These are phyloP conservation scores for Trypanosoma vivax DNA, from an alignment of 208 protist species.

Conservation along the genomic window DNA sequence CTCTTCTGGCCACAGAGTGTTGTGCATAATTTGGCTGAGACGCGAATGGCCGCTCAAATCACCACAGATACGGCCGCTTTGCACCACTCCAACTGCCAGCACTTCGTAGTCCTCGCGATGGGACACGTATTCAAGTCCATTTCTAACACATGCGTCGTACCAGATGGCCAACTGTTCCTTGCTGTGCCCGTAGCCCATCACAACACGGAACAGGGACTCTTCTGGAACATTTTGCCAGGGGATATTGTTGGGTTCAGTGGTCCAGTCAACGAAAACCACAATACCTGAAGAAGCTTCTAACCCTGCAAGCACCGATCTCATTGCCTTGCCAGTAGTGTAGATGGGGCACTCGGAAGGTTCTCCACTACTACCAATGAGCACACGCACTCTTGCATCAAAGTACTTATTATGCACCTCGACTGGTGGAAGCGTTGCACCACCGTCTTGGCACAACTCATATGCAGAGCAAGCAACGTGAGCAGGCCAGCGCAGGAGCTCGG, in stretches of 20 bases:
- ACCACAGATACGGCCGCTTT: conserved; percentile 27
- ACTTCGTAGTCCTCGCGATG: conserved; percentile 18
- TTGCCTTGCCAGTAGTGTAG: neutral
- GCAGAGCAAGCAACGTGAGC: too few relatives aligned
- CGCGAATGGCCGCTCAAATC: conserved; percentile 32
- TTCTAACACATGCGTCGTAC: conserved; percentile 24
- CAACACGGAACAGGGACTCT: conserved; percentile 25
- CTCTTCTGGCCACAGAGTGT: conserved; percentile 42
- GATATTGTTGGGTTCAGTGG: conserved; percentile 23
- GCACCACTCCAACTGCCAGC: conserved; percentile 4
- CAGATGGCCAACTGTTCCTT: conserved; percentile 5
- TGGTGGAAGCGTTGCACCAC: too few relatives aligned
- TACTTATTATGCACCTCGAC: too few relatives aligned
- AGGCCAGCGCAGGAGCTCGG: too few relatives aligned
- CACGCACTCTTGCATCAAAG: too few relatives aligned
- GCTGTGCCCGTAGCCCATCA: conserved; percentile 19
- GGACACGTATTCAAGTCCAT: conserved; percentile 29
- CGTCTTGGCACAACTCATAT: too few relatives aligned
- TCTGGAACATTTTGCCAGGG: conserved; percentile 39
- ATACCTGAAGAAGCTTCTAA: conserved; percentile 19
- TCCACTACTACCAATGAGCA: too few relatives aligned
- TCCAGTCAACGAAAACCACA: conserved; percentile 29
- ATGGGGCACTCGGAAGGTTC: neutral
- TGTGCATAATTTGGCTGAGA: conserved; percentile 47
- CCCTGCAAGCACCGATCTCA: conserved; percentile 7